A percentile compares a stretch with the other conserved stretches of the same genome.
phyloP scores from a whole-genome alignment of 805 yeast species.

The Saturnispora halmiae region DNA sequence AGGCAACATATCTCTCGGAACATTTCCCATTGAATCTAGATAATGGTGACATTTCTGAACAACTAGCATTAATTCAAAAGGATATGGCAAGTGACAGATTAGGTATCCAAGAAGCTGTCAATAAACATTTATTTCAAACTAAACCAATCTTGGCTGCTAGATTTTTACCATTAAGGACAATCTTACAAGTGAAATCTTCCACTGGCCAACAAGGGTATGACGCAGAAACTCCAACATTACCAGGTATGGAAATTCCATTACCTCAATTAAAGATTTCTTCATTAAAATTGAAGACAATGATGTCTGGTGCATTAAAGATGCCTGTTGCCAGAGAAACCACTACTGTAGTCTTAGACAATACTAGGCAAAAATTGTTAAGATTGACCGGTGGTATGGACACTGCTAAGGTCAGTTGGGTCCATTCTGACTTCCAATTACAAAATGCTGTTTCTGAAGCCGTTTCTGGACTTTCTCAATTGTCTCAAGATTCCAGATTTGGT shows the following conservation, averaged over 20 bases:
- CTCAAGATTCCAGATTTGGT: slow-evolving; percentile 65
- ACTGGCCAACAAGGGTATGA: slow-evolving; percentile 62
- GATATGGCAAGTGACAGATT: slow-evolving; percentile 57
- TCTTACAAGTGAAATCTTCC: slow-evolving; percentile 55
- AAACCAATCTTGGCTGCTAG: slow-evolving; percentile 66
- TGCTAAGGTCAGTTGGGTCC: slow-evolving; percentile 78
- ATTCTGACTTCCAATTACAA: slow-evolving; percentile 59
- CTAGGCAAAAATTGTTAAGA: slow-evolving; percentile 52
- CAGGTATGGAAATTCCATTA: slow-evolving; percentile 68
- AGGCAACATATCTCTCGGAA: slow-evolving; percentile 60
- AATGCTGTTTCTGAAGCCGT: slow-evolving; percentile 39
- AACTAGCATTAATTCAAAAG: slow-evolving; percentile 37
- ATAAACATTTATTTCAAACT: slow-evolving; percentile 68
- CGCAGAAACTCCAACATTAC: slow-evolving; percentile 52
- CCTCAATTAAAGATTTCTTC: slow-evolving; percentile 66
- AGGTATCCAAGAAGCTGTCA: slow-evolving; percentile 71
- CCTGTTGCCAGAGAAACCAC: slow-evolving; percentile 71
- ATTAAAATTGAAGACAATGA: slow-evolving; percentile 54
- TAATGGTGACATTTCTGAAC: slow-evolving; percentile 26
- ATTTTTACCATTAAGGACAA: slow-evolving; percentile 60
- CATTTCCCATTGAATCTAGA: slow-evolving; percentile 48
- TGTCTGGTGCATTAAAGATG: slow-evolving; percentile 44
- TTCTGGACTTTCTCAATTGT: slow-evolving; percentile 45
- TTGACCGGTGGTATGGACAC: slow-evolving; percentile 71
- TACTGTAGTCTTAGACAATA: slow-evolving; percentile 54